A percentile compares a stretch with the other conserved stretches of the same genome.
Conservation (phyloP, 176 grass and related monocot species). For the Triticum dicoccoides region DNA sequence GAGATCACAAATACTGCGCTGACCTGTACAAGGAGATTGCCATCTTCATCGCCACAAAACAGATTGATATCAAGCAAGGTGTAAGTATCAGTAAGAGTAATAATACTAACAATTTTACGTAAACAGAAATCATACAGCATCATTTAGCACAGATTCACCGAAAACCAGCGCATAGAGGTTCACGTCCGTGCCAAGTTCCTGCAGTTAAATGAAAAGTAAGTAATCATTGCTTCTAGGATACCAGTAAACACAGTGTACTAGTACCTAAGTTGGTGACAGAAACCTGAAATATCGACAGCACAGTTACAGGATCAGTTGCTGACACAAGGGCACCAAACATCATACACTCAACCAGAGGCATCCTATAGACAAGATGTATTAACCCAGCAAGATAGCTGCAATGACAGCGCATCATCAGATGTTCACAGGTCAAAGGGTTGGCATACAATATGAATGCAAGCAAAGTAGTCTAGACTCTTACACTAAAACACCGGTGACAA, state of each 20-base stretch:
- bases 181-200: conserved; percentile 88
- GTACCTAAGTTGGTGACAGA: conserved; percentile 1
- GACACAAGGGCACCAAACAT: conserved; percentile 99
- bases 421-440: neutral
- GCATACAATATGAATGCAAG: conserved; percentile 6
- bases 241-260: neutral
- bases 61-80: conserved; percentile 26
- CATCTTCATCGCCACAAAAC: conserved; percentile 51
- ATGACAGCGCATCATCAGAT: neutral
- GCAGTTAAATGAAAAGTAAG: conserved; percentile 17
- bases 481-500: conserved; percentile 81
- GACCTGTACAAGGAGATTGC: conserved; percentile 96
- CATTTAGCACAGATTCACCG: conserved; percentile 91
- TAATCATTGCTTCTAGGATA: neutral
- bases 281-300: conserved; percentile 98
- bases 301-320: conserved; percentile 96
- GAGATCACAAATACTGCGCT: neutral
- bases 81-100: conserved; percentile 26
- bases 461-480: conserved; percentile 37
- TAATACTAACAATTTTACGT: neutral
- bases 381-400: conserved; percentile 76
- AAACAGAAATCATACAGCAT: conserved; percentile 60
- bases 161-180: conserved; percentile 94
- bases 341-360: conserved; percentile 85
- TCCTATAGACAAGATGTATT: conserved; percentile 65